Conservation (phyloP, 768 basidiomycete genomes). For the Chiua virens region DNA sequence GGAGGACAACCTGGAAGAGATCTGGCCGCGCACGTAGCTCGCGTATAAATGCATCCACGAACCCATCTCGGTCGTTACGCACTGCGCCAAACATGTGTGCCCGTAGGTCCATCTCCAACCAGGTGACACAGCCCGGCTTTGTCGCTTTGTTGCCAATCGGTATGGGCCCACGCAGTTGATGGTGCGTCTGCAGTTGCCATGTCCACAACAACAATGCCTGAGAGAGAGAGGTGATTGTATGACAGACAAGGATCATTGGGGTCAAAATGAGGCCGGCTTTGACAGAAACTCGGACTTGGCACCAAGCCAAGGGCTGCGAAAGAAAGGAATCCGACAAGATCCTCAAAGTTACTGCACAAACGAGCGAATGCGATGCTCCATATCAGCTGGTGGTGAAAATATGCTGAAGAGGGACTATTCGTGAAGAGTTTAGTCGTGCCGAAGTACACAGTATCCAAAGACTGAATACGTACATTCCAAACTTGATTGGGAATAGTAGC, state of each 20-base stretch:
- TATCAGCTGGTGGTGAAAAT: constrained; percentile 12
- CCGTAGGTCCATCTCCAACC: constrained; percentile 24
- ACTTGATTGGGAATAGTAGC: constrained; percentile 26
- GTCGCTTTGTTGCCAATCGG: constrained; percentile 9
- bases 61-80: too few relatives aligned
- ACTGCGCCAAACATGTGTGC: constrained; percentile 32
- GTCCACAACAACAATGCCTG: constrained; percentile 20
- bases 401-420: constrained; percentile 5
- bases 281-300: constrained; percentile 21
- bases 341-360: constrained; percentile 31
- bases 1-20: constrained; percentile 31
- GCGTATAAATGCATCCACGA: constrained; percentile 25
- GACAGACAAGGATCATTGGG: neutral
- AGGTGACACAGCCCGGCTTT: constrained; percentile 16
- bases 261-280: neutral
- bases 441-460: neutral
- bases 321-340: too few relatives aligned
- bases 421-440: neutral
- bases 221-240: constrained; percentile 22
- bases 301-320: too few relatives aligned
- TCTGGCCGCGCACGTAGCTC: constrained; percentile 33
- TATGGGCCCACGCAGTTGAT: neutral
- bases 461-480: constrained; percentile 30
- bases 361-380: constrained; percentile 33
- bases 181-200: constrained; percentile 7